A percentile compares a stretch with the other conserved stretches of the same genome.
Conservation (phyloP, 768 basidiomycete genomes). For the Tulasnella sp. region DNA sequence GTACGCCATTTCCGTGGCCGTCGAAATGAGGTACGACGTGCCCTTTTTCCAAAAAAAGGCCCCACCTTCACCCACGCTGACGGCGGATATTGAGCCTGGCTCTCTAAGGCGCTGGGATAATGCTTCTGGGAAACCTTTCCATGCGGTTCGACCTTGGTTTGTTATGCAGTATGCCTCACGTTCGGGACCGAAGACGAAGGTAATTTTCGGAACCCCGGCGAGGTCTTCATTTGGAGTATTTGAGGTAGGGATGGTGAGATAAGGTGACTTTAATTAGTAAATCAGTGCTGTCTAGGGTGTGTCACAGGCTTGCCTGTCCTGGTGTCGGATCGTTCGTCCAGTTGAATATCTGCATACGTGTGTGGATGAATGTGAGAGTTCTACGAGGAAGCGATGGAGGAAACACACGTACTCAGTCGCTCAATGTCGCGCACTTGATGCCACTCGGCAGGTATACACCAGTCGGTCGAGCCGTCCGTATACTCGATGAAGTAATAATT, state of each 20-base stretch:
- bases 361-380: neutral
- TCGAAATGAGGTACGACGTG: neutral
- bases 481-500: conserved; percentile 1
- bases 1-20: neutral
- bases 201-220: neutral
- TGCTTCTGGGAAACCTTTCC: neutral
- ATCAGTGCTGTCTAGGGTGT: neutral
- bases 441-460: neutral
- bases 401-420: neutral
- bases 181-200: neutral
- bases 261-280: neutral
- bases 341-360: neutral
- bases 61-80: conserved; percentile 4
- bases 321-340: neutral
- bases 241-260: no score
- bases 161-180: conserved; percentile 6
- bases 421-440: neutral
- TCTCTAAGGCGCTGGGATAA: neutral
- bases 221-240: neutral
- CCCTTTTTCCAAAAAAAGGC: conserved; percentile 5
- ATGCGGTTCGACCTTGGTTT: neutral
- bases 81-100: neutral
- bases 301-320: neutral
- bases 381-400: neutral
- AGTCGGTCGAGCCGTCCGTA: neutral